A percentile compares a stretch with the other conserved stretches of the same genome.
phyloP scores from a whole-genome alignment of 2,329 filamentous ascomycete genomes.

The Sporothrix humicola region DNA sequence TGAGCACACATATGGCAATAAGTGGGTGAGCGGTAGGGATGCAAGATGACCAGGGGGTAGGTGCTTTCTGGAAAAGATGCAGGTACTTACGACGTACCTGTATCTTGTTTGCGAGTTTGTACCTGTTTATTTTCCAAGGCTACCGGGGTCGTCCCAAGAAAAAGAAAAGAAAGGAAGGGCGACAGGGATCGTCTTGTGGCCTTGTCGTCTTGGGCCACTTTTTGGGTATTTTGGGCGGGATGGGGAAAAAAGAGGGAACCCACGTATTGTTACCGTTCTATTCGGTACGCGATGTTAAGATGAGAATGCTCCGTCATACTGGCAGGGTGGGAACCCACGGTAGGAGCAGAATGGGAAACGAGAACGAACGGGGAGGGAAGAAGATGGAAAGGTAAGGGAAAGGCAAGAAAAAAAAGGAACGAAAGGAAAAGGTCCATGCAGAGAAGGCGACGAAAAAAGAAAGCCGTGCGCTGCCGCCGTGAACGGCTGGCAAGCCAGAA shows the following conservation, averaged over 20 bases:
- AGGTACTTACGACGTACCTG: neutral
- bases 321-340: neutral
- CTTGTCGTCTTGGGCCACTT: neutral
- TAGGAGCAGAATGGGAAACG: neutral
- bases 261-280: neutral
- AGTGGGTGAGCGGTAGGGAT: neutral
- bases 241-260: constrained; percentile 4
- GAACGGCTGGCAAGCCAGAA: neutral
- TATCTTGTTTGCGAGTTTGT: neutral
- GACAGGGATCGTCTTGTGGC: neutral
- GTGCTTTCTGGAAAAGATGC: neutral
- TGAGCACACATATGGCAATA: neutral
- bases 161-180: neutral
- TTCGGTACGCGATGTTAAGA: constrained; percentile 27
- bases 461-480: neutral
- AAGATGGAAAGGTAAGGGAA: neutral
- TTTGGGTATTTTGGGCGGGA: neutral
- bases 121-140: neutral
- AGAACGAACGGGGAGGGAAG: neutral
- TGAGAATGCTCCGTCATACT: constrained; percentile 23
- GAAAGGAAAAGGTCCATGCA: neutral
- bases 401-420: neutral
- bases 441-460: neutral
- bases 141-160: neutral
- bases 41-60: neutral